Base-by-base conservation (phyloP, 441 rosid species). In the Adansonia gregorii region DNA sequence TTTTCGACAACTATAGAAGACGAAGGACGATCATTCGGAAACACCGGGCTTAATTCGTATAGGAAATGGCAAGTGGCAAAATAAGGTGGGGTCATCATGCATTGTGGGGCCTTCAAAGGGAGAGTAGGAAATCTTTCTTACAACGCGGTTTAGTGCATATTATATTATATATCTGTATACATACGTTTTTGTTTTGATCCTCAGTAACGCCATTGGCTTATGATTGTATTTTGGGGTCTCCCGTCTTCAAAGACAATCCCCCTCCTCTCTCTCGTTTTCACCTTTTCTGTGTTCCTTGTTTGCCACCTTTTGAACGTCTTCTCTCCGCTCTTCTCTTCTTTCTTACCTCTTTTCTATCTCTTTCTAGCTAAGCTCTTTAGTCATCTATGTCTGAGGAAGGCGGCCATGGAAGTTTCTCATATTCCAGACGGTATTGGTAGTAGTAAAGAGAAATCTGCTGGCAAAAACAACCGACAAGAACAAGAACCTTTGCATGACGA, bases 141-240 rank as follows among this genome's bases (percentile, higher is more conserved):
- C 46, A 52, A 73, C 52, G 58, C 73, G 73, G 74, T 69, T 58
- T 60, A 0, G 15, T 49, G 35, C 8, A 1, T 22, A 22, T 15
- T 56, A 27, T 35, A 35, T 35, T 35, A 56, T 8, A n/a, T 1
- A 17, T 19, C 46, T 71, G 51, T 39, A 54, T 27, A 71, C 58
- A 72, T 79, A 76, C 84, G 82, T 87, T 83, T 81, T 86, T 72
- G 83, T 84, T 88, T 80, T 74, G 77, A 81, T 72, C 78, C 71
- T 39, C 17, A 74, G 94, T 88, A 91, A 91, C 94, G 92, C 90
- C 89, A 78, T 82, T 51, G 67, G 67, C 89, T 82, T 84, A 88
- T 89, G 91, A 91, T 89, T 90, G 83, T 89, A 86, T 84, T 87
- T 86, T 87, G 90, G 77, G 27, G 11, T 75, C 79, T 84, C 78